A percentile compares a stretch with the other conserved stretches of the same genome.
These are phyloP conservation scores for Ascochyta clinopodiicola DNA, from an alignment of 2,329 filamentous ascomycete species.

Conservation along the genomic window DNA sequence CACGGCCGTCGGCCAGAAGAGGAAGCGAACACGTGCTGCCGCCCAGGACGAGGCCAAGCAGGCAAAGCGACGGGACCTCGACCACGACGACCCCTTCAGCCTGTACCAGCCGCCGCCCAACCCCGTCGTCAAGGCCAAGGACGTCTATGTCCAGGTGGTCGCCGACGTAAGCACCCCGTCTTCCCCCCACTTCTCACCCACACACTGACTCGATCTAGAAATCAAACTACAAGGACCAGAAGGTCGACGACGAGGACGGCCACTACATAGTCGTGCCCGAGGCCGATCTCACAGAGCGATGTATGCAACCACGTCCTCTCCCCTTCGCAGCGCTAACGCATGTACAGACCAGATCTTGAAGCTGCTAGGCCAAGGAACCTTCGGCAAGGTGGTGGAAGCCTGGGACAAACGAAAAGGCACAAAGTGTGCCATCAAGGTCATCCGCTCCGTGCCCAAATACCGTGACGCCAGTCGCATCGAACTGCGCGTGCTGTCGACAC, in stretches of 20 bases:
- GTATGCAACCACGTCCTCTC: slow-evolving; percentile 60
- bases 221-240: slow-evolving; percentile 62
- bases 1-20: slow-evolving; percentile 78
- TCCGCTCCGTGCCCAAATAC: slow-evolving; percentile 97
- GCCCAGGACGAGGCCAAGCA: slow-evolving; percentile 79
- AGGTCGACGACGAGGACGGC: slow-evolving; percentile 94
- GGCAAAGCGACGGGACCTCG: slow-evolving; percentile 69
- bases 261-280: slow-evolving; percentile 95
- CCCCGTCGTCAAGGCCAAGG: slow-evolving; percentile 85
- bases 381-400: slow-evolving; percentile 97
- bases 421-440: slow-evolving; percentile 96
- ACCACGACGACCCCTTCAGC: slow-evolving; percentile 73
- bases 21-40: slow-evolving; percentile 85
- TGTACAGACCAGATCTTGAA: slow-evolving; percentile 81
- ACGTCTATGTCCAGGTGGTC: slow-evolving; percentile 64
- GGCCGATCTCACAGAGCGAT: slow-evolving; percentile 84
- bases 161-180: slow-evolving; percentile 59
- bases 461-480: slow-evolving; percentile 95
- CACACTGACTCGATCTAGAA: slow-evolving; percentile 48
- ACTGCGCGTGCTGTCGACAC: slow-evolving; percentile 86
- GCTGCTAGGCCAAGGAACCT: slow-evolving; percentile 93
- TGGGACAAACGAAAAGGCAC: slow-evolving; percentile 76
- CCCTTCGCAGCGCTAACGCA: slow-evolving; percentile 21
- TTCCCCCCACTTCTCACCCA: slow-evolving; percentile 9
- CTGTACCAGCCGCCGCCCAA: slow-evolving; percentile 87